Evolutionary conservation across 805 yeast genomes (phyloP).

Genomic region (Starmerella vitae): DNA sequence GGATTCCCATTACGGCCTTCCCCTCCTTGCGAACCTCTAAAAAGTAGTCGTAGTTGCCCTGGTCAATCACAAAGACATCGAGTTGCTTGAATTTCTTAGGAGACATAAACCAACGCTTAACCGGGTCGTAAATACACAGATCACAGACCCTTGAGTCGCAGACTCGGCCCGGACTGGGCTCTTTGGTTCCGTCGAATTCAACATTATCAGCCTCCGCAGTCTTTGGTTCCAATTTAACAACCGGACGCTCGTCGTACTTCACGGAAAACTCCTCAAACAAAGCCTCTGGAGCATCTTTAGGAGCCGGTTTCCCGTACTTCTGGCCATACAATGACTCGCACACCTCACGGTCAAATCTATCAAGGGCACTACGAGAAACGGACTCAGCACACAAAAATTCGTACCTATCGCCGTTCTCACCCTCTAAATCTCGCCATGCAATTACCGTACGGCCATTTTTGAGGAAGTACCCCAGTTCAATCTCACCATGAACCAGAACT

Average conservation of each 20-base stretch:
- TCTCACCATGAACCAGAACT: conserved; percentile 49
- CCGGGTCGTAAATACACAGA: conserved; percentile 47
- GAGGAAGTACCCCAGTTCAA: conserved; percentile 42
- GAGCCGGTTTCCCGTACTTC: conserved; percentile 40
- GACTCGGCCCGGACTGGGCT: conserved; percentile 17
- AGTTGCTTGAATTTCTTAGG: conserved; percentile 22
- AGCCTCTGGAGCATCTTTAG: conserved; percentile 37
- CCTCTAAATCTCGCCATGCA: conserved; percentile 69
- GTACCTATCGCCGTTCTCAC: conserved; percentile 75
- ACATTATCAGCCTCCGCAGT: conserved; percentile 1
- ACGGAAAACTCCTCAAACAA: conserved; percentile 54
- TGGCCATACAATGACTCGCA: conserved; percentile 63
- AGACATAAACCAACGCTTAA: conserved; percentile 35
- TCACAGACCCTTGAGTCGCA: conserved; percentile 25
- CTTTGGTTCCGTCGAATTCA: neutral
- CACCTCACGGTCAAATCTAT: conserved; percentile 48
- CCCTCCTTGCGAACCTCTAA: conserved; percentile 32
- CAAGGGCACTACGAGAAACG: conserved; percentile 35
- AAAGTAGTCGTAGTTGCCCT: conserved; percentile 41
- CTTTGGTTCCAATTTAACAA: neutral
- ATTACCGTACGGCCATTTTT: conserved; percentile 47
- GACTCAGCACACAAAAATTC: conserved; percentile 62
- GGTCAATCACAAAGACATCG: conserved; percentile 32
- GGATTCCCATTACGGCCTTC: conserved; percentile 30
- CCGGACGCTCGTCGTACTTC: conserved; percentile 20